These are phyloP conservation scores for Umbelopsis isabellina DNA, from an alignment of 192 early-diverging fungal species.

Conservation along the genomic window DNA sequence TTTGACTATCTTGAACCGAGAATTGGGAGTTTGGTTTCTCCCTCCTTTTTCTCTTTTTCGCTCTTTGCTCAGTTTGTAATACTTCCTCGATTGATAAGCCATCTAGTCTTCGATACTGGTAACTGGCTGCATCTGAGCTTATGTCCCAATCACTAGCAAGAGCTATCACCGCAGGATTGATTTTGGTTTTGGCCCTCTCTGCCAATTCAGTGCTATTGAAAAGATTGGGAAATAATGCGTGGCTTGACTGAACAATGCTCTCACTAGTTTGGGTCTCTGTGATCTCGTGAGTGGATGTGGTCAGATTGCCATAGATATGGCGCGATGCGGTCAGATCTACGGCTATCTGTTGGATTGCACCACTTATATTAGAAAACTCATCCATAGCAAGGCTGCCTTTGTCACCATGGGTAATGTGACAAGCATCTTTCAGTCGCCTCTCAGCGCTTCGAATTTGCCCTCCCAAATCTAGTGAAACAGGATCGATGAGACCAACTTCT, in stretches of 20 bases:
- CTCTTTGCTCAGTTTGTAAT: not conserved
- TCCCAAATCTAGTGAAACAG: not conserved
- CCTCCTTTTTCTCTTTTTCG: not conserved
- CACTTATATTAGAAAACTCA: not conserved
- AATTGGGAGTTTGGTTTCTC: not conserved
- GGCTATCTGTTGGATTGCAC: not conserved
- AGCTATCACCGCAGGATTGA: not conserved
- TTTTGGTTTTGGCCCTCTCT: not conserved
- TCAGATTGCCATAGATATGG: not conserved
- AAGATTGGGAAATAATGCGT: not conserved
- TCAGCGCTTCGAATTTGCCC: not conserved
- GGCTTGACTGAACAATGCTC: not conserved
- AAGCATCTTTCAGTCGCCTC: not conserved
- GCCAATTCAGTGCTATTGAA: not conserved
- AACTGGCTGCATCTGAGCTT: not conserved
- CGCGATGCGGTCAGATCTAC: not conserved
- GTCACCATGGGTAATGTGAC: not conserved
- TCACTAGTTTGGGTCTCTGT: not conserved
- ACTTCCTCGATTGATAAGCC: not conserved
- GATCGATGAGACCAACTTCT: conserved; percentile 2
- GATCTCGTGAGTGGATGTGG: not conserved
- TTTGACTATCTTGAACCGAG: not conserved
- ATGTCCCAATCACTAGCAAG: conserved; percentile 18
- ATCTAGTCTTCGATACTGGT: not conserved
- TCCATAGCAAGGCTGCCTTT: no score